A percentile compares a stretch with the other conserved stretches of the same genome.
Conservation (phyloP, 2,329 filamentous ascomycete genomes). For the Fusarium phyllophilum region DNA sequence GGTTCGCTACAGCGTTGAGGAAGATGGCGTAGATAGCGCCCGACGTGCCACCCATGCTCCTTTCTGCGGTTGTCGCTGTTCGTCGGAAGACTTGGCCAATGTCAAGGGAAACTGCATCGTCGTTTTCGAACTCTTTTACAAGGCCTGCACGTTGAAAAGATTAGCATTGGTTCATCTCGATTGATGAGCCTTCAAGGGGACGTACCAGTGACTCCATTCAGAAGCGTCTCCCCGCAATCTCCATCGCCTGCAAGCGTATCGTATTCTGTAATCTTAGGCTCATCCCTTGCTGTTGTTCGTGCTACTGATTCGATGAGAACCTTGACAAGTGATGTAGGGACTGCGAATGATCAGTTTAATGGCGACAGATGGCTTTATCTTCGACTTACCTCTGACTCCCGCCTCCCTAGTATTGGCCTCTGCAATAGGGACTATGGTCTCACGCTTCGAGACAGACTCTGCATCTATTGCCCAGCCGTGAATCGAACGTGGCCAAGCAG, state of each 20-base stretch:
- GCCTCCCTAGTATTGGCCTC: slow-evolving; percentile 25
- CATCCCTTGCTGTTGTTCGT: slow-evolving; percentile 51
- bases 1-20: slow-evolving; percentile 72
- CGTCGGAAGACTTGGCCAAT: slow-evolving; percentile 39
- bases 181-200: neutral
- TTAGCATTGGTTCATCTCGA: neutral
- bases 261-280: slow-evolving; percentile 46
- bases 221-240: slow-evolving; percentile 48
- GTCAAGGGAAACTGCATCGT: slow-evolving; percentile 24
- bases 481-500: slow-evolving; percentile 40
- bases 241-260: slow-evolving; percentile 49
- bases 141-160: slow-evolving; percentile 15
- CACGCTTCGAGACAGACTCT: slow-evolving; percentile 25
- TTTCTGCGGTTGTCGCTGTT: slow-evolving; percentile 56
- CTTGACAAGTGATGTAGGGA: slow-evolving; percentile 32
- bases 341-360: slow-evolving; percentile 2
- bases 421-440: neutral
- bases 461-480: slow-evolving; percentile 32
- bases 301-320: slow-evolving; percentile 34
- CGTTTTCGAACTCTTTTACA: slow-evolving; percentile 37
- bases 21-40: slow-evolving; percentile 83
- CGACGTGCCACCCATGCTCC: slow-evolving; percentile 78
- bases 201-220: slow-evolving; percentile 39
- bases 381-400: slow-evolving; percentile 29
- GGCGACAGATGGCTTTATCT: too few relatives aligned